These are phyloP conservation scores for Lignosus rhinocerotis DNA, from an alignment of 1,284 basidiomycete species.

Conservation along the genomic window DNA sequence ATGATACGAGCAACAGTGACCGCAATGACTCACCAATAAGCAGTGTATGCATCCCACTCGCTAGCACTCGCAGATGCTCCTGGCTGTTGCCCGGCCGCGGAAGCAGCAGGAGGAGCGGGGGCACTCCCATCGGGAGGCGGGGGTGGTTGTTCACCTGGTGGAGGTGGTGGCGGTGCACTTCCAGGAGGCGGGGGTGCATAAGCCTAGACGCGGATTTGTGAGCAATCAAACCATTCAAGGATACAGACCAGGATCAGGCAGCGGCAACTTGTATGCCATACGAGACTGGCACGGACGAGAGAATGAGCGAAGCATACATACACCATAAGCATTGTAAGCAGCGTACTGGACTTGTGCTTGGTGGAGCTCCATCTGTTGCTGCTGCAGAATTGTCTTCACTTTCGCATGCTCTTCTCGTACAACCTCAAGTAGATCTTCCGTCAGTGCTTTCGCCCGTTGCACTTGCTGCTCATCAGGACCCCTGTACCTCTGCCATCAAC, in stretches of 20 bases:
- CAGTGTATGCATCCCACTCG: constrained; percentile 64
- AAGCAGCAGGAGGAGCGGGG: constrained; percentile 35
- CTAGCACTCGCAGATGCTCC: constrained; percentile 49
- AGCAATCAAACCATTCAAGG: constrained; percentile 26
- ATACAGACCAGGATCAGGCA: constrained; percentile 32
- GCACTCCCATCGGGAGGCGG: constrained; percentile 50
- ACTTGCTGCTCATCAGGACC: constrained; percentile 90
- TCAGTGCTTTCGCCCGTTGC: constrained; percentile 82
- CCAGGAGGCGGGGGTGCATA: constrained; percentile 63
- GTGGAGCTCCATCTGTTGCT: constrained; percentile 82
- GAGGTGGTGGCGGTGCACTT: constrained; percentile 61
- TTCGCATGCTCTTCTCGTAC: constrained; percentile 87
- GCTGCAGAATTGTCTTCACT: constrained; percentile 58
- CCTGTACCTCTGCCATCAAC: constrained; percentile 40
- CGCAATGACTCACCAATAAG: constrained; percentile 59
- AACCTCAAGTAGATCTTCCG: constrained; percentile 87
- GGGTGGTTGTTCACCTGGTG: constrained; percentile 62
- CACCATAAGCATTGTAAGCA: constrained; percentile 63
- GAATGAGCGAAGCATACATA: constrained; percentile 43
- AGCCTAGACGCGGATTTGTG: constrained; percentile 43
- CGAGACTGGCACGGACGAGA: constrained; percentile 17
- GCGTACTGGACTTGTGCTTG: constrained; percentile 79
- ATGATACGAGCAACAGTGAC: background rate
- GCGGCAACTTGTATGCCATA: constrained; percentile 25
- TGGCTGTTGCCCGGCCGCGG: constrained; percentile 24